These are phyloP conservation scores for Cercophora samala DNA, from an alignment of 495 filamentous ascomycete species.

Conservation along the genomic window DNA sequence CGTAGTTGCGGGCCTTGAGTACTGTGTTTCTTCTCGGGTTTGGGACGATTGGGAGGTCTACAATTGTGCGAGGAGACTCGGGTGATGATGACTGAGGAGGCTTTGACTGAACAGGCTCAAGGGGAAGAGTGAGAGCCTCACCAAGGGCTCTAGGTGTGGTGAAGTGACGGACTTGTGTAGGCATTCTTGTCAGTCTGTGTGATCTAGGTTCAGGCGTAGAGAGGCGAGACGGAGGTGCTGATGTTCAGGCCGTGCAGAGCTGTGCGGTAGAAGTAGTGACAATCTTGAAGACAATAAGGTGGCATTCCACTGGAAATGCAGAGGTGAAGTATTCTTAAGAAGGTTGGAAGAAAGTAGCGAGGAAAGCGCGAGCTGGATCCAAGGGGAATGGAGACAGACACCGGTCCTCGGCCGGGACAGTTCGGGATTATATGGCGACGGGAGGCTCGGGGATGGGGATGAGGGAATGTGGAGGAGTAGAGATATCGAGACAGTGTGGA, in stretches of 20 bases:
- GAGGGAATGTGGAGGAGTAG: not conserved
- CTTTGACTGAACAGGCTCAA: constrained; percentile 25
- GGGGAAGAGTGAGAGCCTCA: constrained; percentile 53
- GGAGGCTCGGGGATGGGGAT: constrained; percentile 10
- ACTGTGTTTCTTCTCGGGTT: constrained; percentile 30
- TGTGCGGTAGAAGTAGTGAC: constrained; percentile 89
- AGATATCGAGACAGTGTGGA: constrained; percentile 1
- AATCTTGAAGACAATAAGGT: constrained; percentile 78
- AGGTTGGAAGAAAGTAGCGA: constrained; percentile 1
- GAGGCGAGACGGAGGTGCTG: constrained; percentile 67
- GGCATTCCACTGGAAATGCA: constrained; percentile 60
- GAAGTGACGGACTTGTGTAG: constrained; percentile 58
- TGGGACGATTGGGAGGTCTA: constrained; percentile 29
- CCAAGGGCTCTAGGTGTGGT: constrained; percentile 68
- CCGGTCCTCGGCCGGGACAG: constrained; percentile 21
- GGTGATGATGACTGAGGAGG: not conserved
- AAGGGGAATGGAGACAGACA: not conserved
- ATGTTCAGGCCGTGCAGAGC: constrained; percentile 79
- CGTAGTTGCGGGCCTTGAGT: constrained; percentile 29
- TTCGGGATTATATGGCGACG: constrained; percentile 27
- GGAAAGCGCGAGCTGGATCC: not conserved
- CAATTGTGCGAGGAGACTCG: constrained; percentile 28
- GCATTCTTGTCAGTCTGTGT: constrained; percentile 42
- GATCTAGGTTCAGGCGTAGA: constrained; percentile 58
- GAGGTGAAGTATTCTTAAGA: not conserved